These are phyloP conservation scores for Globisporangium barbulae DNA, from an alignment of 352 stramenopile species.

Conservation along the genomic window DNA sequence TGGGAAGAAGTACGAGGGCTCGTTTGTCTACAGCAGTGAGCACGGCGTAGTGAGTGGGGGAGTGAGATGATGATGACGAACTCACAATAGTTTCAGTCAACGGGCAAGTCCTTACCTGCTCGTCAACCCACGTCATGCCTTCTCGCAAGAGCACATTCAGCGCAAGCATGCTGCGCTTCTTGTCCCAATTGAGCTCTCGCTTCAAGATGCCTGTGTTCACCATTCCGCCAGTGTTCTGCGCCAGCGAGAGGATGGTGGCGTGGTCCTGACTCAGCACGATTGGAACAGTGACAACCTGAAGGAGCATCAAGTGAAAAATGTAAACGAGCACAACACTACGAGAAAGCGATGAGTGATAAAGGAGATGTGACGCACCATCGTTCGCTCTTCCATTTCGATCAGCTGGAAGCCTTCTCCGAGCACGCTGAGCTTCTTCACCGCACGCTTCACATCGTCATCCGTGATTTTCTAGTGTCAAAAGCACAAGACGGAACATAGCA, in stretches of 20 bases:
- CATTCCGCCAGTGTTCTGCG: constrained; percentile 85
- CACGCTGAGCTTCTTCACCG: constrained; percentile 94
- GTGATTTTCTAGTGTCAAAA: constrained; percentile 53
- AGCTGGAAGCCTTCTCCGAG: constrained; percentile 94
- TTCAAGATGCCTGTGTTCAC: constrained; percentile 86
- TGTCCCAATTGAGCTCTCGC: constrained; percentile 84
- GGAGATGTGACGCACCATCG: constrained; percentile 59
- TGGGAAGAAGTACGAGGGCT: constrained; percentile 83
- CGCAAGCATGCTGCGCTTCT: constrained; percentile 90
- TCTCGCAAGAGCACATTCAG: constrained; percentile 91
- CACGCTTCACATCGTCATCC: constrained; percentile 92
- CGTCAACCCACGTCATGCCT: constrained; percentile 97
- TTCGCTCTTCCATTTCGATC: constrained; percentile 89
- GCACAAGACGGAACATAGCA: background rate
- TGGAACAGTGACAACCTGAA: constrained; percentile 92
- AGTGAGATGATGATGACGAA: background rate
- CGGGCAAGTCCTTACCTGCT: constrained; percentile 47
- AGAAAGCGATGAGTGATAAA: background rate
- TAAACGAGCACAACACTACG: background rate
- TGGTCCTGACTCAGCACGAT: constrained; percentile 95
- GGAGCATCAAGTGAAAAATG: background rate
- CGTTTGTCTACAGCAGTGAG: constrained; percentile 31
- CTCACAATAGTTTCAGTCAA: background rate
- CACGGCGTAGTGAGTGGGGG: background rate
- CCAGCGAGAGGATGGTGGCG: constrained; percentile 89